These are phyloP conservation scores for Saccharomycopsis schoenii DNA, from an alignment of 805 yeast species.

Conservation along the genomic window DNA sequence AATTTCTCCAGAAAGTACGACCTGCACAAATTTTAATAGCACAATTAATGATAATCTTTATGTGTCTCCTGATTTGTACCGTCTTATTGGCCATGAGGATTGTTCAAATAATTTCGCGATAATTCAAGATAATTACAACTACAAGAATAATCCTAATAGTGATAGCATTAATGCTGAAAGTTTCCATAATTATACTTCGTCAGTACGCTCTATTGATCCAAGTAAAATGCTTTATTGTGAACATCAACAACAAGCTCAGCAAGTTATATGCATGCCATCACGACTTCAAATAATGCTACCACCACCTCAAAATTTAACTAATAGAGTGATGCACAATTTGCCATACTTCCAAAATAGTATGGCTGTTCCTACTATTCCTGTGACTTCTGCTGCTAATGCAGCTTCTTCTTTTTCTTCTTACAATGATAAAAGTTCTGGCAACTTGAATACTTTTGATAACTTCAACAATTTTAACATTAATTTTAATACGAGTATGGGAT, in stretches of 20 bases:
- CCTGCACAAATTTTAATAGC: not conserved
- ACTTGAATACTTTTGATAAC: not conserved
- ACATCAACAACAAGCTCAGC: not conserved
- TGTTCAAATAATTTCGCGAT: not conserved
- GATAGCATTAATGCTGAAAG: not conserved
- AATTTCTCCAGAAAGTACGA: not conserved
- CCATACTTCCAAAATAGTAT: too few species aligned
- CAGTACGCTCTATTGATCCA: not conserved
- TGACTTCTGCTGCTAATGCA: too few species aligned
- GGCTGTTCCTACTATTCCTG: too few species aligned
- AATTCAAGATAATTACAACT: not conserved
- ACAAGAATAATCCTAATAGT: not conserved
- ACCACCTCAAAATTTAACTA: not conserved
- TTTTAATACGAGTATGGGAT: not conserved
- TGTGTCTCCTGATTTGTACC: not conserved
- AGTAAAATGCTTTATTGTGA: not conserved
- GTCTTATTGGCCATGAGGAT: not conserved
- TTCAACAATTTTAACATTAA: not conserved
- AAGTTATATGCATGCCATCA: not conserved
- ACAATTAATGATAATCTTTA: not conserved
- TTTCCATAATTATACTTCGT: not conserved
- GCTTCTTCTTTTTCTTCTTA: not conserved
- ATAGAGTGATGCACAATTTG: not conserved
- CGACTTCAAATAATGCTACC: not conserved
- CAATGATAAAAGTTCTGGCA: not conserved